Base-by-base conservation (phyloP, 768 basidiomycete genomes). In the Suillus paluster region DNA sequence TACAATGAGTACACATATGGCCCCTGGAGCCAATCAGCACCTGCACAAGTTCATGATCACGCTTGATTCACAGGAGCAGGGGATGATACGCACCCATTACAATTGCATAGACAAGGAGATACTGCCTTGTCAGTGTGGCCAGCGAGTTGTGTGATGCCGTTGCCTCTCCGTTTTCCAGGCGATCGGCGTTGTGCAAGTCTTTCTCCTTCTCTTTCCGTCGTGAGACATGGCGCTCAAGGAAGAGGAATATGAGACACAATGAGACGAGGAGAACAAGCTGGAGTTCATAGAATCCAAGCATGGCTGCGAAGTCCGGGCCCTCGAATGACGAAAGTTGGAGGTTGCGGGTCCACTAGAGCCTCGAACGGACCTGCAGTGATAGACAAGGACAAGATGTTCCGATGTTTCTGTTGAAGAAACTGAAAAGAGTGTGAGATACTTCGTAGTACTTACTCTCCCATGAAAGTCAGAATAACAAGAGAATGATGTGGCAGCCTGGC, bases 1-100 rank as follows among this genome's bases (percentile, higher is more conserved):
- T 91, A 92, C 0, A 92, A 75, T 17, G 89, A 89, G 67, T 91
- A 92, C 0, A 92, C 79, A 67, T 92, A 92, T 17, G 91, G 91
- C 0, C 91, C 91, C 72, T 92, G 89, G 15, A 92, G 78, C 89
- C 90, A 91, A 72, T 92, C 89, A 42, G 89, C 87, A 61, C 85
- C 89, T 90, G 66, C 41, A 56, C 23, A 53, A 39, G 15, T 36
- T 54, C 14, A 44, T 34, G 50, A 39, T 23, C 33, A 46, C 15
- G 60, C 36, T n/a, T n/a, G 42, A 14, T 5, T 15, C 21, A 33
- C 25, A 17, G 17, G 38, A 9, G 42, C 15, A n/a, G 45, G 1
- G 17, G 10, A 58, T 25, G 12, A 11, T 21, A 72, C 85, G 53
- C 65, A 86, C 89, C 86, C 90, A 91, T 91, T 27, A 89, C 89